Conservation (phyloP, 1,284 basidiomycete genomes). For the Sporisorium scitamineum region DNA sequence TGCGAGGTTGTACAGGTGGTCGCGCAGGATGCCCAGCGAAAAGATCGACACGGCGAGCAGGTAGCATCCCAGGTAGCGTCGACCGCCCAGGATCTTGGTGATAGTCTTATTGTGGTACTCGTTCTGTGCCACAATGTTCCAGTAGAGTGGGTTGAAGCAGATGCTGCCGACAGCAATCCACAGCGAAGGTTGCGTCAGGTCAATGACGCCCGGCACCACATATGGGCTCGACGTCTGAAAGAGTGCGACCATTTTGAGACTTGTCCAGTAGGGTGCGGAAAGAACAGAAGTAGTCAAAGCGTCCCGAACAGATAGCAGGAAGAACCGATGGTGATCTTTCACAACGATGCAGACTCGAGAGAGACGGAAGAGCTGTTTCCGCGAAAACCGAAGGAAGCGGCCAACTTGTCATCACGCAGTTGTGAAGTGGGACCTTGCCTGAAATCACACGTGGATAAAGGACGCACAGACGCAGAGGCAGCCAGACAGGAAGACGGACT, state of each 20-base stretch:
- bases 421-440: no score
- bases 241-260: slow-evolving; percentile 20
- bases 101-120: slow-evolving; percentile 71
- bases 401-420: no score
- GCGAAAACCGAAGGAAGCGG: no score
- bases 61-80: slow-evolving; percentile 81
- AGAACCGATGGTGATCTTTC: neutral
- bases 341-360: neutral
- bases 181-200: slow-evolving; percentile 56
- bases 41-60: slow-evolving; percentile 82
- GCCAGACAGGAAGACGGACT: neutral
- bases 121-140: slow-evolving; percentile 94
- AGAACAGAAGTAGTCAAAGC: neutral
- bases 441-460: slow-evolving; percentile 1
- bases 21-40: slow-evolving; percentile 46
- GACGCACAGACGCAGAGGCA: neutral
- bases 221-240: slow-evolving; percentile 41
- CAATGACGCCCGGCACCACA: slow-evolving; percentile 53
- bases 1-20: slow-evolving; percentile 75
- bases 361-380: neutral
- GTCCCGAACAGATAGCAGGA: no score
- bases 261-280: neutral
- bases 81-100: slow-evolving; percentile 61
- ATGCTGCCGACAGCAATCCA: slow-evolving; percentile 61
- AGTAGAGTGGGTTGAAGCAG: slow-evolving; percentile 88